phyloP scores from a whole-genome alignment of 306 rosid genomes.

The Canavalia ensiformis region DNA sequence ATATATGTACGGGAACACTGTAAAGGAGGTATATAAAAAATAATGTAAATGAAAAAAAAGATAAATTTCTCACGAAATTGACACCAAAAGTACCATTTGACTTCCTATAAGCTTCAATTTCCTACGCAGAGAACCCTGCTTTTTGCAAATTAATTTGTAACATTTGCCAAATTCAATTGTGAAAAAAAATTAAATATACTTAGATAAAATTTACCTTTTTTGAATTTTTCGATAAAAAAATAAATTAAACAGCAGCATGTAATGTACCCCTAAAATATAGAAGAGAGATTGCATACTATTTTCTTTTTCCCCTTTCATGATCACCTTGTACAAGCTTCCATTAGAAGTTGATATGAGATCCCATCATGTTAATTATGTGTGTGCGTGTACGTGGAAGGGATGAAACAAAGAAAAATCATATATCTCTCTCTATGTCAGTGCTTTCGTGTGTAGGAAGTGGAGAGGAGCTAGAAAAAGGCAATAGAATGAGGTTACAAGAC shows the following conservation, averaged over 20 bases:
- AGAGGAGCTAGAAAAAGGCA: conserved; percentile 23
- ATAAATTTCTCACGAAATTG: background rate
- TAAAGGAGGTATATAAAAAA: background rate
- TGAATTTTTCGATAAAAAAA: background rate
- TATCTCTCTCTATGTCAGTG: background rate
- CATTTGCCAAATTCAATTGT: conserved; percentile 7
- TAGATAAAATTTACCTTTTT: background rate
- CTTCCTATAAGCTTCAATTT: conserved; percentile 22
- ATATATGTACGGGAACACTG: background rate
- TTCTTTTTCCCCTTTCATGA: conserved; percentile 27
- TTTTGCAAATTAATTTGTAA: background rate
- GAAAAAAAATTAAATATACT: background rate
- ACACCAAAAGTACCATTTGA: conserved; percentile 1
- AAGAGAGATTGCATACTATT: background rate
- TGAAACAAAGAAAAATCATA: conserved; percentile 39
- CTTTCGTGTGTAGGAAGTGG: conserved; percentile 19
- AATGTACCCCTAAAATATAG: conserved; percentile 1
- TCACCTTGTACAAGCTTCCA: conserved; percentile 50
- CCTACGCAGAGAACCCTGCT: background rate
- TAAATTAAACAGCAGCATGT: background rate
- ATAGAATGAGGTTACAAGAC: conserved; percentile 22
- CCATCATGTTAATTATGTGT: conserved; percentile 42
- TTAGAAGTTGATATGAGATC: conserved; percentile 47
- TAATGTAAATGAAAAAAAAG: background rate
- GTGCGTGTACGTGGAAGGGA: conserved; percentile 40